Evolutionary conservation across 495 filamentous ascomycete species (phyloP), one percentile per base, ranked within the genome.

Genomic region (Penicillium chermesinum): DNA sequence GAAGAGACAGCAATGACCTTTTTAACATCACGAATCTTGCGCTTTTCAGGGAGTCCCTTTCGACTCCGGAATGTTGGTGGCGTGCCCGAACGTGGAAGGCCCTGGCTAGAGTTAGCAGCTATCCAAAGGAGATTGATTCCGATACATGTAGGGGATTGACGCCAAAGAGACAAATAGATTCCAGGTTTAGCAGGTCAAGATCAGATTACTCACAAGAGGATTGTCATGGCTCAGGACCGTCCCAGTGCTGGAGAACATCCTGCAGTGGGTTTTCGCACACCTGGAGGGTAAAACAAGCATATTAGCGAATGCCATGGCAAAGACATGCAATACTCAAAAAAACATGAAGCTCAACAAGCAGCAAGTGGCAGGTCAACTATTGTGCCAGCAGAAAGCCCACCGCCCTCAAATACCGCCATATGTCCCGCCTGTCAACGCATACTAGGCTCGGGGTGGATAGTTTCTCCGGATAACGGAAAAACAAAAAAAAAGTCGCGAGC

Each of bases 1-100:
- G 90, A 96, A 30, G 88, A 95, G 14, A 99, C 86, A 22, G 88
- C 91, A 46, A 99, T 77, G 14, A 96, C 80, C 58, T 96, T 93
- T 56, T 78, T 76, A 39, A 97, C 91, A 61, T 86, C 79, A 14
- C 77, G 78, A 52, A 99, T 91, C 59, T 75, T 77, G 43, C 88
- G 82, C 55, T 87, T 85, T 48, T 86, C 71, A 2, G 93, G 94
- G 7, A 96, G 78, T 18, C 90, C 88, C 52, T 89, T 82, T 50
- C 89, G 89, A 36, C 88, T 84, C 19, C 85, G 86, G 54, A 95
- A 80, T 43, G 76, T 68, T 25, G 83, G 82, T 38, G 81, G 81
- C 2, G 83, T 83, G 39, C 88, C 87, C 34, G 84, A 83, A 54
- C 78, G 77, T 10, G 91, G 93, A 17, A 96, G 79, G 21, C 91